Conservation (phyloP, 495 filamentous ascomycete species). For the Cercophora scortea region DNA sequence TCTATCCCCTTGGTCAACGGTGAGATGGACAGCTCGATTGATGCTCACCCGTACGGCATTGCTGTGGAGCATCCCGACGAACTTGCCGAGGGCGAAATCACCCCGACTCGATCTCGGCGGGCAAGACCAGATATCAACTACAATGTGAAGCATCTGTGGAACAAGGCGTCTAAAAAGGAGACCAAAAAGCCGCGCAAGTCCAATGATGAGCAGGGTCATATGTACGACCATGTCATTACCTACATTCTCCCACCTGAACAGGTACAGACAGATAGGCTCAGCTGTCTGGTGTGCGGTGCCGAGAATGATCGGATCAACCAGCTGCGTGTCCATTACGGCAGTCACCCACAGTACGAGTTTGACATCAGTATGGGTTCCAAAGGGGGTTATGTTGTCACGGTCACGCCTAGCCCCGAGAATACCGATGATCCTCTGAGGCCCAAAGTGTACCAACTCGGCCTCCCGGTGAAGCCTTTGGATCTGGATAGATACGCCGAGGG, state of each 20-base stretch:
- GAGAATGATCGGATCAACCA: slow-evolving; percentile 32
- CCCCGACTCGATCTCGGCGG: slow-evolving; percentile 31
- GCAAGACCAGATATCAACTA: slow-evolving; percentile 40
- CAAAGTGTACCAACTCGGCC: slow-evolving; percentile 28
- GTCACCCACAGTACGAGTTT: slow-evolving; percentile 39
- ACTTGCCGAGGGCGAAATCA: slow-evolving; percentile 22
- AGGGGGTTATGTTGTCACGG: slow-evolving; percentile 11
- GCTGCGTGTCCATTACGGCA: slow-evolving; percentile 36
- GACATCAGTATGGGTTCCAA: slow-evolving; percentile 23
- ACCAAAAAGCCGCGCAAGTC: slow-evolving; percentile 31
- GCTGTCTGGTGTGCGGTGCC: slow-evolving; percentile 39
- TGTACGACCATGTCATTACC: slow-evolving; percentile 28
- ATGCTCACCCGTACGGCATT: too few relatives aligned
- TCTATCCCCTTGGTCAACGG: not conserved
- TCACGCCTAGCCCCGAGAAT: slow-evolving; percentile 9
- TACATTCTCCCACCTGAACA: slow-evolving; percentile 38
- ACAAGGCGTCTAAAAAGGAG: slow-evolving; percentile 38
- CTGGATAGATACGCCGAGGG: slow-evolving; percentile 32
- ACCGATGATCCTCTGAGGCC: slow-evolving; percentile 11
- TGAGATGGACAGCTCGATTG: not conserved
- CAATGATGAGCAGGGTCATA: slow-evolving; percentile 19
- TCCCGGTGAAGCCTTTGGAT: slow-evolving; percentile 27
- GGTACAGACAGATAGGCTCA: slow-evolving; percentile 30
- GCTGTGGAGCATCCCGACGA: too few relatives aligned
- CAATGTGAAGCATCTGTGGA: slow-evolving; percentile 42